Base-by-base conservation (phyloP, 2,329 filamentous ascomycete species). In the Hawksworthiomyces lignivorus region DNA sequence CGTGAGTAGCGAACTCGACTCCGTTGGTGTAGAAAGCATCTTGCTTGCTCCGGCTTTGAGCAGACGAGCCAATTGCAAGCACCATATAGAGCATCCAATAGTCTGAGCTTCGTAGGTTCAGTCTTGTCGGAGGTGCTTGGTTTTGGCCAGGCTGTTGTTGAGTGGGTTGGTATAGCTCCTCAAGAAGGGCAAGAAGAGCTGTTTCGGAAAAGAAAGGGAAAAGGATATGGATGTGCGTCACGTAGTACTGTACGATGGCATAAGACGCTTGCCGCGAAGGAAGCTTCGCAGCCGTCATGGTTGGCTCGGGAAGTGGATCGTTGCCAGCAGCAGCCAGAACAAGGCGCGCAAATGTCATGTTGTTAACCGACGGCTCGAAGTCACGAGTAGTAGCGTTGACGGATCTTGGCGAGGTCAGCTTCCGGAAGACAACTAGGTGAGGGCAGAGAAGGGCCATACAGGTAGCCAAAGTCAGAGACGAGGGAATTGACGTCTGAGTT, bases 331-430 rank as follows among this genome's bases (percentile, higher is more conserved):
- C 84, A n/a, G 86, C 86, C 21, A 95, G 67, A 19, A 96, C 84
- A 17, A 97, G 73, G 27, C 87, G 82, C 20, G 88, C 87, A 70
- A 96, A 96, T 1, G 88, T 95, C 75, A 95, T 94, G 54, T 87
- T 87, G 46, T 80, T 84, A 22, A 84, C 81, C 44, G 89, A 87
- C 8, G 87, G 84, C 59, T 94, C 87, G 56, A 96, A 96, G 61
- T 97, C 92, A 56, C 88, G 77, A 2, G 89, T 90, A 0, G 89
- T 96, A 21, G 92, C 89, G 66, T 95, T 94, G 56, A 98, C 87
- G 5, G 90, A 87, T 43, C 87, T 92, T 53, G 14, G 36, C 11
- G 17, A 10, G 19, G 20, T n/a, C 7, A 15, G 29, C 10, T 14
- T 35, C n/a, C n/a, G n/a, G n/a, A n/a, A n/a, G 15, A 11, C 4